Evolutionary conservation across 441 rosid genomes (phyloP).

Genomic region (Eruca vesicaria): DNA sequence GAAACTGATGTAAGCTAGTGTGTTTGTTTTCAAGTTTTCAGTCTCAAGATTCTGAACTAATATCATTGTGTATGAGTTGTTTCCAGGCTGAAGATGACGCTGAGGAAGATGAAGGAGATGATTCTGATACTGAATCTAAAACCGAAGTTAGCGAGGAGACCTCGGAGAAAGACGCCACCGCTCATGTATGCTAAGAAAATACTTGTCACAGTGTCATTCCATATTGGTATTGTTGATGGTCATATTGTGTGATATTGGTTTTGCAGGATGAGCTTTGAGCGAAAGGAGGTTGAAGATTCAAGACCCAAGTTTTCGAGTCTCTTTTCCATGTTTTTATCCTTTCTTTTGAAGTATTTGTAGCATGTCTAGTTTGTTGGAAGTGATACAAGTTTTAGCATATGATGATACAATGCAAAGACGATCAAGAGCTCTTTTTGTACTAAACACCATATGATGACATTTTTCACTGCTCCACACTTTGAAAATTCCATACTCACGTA

Average conservation of each 20-base stretch:
- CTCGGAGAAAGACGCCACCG: conserved; percentile 39
- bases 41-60: not conserved
- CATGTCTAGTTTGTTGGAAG: conserved; percentile 15
- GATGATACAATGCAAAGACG: not conserved
- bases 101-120: conserved; percentile 48
- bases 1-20: conserved; percentile 66
- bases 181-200: conserved; percentile 48
- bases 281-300: conserved; percentile 11
- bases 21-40: not conserved
- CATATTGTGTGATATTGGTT: not conserved
- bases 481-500: too few relatives aligned
- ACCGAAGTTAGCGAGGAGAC: conserved; percentile 24
- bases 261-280: conserved; percentile 34
- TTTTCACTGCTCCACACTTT: too few relatives aligned
- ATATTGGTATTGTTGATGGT: not conserved
- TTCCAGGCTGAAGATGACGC: conserved; percentile 66
- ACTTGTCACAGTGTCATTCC: not conserved
- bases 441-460: not conserved
- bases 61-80: not conserved
- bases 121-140: conserved; percentile 44
- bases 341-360: conserved; percentile 1
- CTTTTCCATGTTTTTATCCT: not conserved
- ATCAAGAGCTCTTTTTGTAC: not conserved
- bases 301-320: conserved; percentile 16
- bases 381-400: conserved; percentile 15